Percentiles rank a stretch among this genome's conserved stretches.
Conservation (phyloP, 352 stramenopile species). For the Globisporangium okanoganense region DNA sequence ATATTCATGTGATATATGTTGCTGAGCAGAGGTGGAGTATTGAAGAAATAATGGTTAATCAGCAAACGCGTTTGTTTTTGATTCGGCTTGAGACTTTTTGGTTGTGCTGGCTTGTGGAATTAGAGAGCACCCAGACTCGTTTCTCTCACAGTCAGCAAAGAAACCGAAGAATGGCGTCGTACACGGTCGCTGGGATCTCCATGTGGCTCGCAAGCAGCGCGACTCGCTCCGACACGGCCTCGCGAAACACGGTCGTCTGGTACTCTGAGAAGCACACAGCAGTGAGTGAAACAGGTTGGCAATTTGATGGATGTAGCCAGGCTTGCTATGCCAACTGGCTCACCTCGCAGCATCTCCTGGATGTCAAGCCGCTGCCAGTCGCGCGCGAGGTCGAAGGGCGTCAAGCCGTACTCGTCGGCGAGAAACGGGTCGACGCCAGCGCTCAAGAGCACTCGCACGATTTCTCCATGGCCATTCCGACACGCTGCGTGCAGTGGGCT, state of each 20-base stretch:
- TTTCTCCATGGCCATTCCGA: conserved; percentile 43
- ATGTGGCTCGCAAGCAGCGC: background rate
- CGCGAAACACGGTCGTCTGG: conserved; percentile 7
- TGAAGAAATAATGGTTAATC: no score
- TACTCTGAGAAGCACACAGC: conserved; percentile 9
- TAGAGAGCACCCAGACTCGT: background rate
- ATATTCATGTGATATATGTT: no score
- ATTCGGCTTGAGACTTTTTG: no score
- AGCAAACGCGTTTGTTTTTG: no score
- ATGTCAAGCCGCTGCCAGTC: conserved; percentile 60
- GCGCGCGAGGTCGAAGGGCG: conserved; percentile 46
- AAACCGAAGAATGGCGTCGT: conserved; percentile 9
- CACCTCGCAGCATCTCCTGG: conserved; percentile 39
- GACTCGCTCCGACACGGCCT: background rate
- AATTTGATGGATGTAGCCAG: no score
- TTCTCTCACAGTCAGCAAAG: conserved; percentile 4
- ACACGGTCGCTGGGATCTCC: conserved; percentile 12
- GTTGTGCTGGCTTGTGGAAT: no score
- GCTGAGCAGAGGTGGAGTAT: no score
- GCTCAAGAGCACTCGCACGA: conserved; percentile 39
- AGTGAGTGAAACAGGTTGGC: no score
- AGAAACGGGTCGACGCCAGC: conserved; percentile 36
- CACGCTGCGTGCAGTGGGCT: conserved; percentile 51
- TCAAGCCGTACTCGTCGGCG: conserved; percentile 42
- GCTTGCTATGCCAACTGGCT: background rate